phyloP scores from a whole-genome alignment of 768 basidiomycete genomes.

The Leccinum obscurum region DNA sequence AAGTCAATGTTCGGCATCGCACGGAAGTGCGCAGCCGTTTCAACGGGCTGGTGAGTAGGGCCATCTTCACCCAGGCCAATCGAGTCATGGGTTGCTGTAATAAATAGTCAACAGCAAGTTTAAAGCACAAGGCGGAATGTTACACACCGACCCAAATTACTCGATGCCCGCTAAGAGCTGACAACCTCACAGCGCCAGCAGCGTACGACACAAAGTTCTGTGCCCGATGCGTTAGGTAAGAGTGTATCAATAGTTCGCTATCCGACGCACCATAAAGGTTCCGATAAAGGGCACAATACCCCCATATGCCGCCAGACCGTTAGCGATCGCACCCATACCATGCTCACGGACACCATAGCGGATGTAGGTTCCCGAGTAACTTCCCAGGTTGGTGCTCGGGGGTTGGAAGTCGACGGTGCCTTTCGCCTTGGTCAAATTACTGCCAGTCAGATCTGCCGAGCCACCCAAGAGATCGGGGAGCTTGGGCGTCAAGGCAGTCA shows the following conservation, averaged over 20 bases:
- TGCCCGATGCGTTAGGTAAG: slow-evolving; percentile 10
- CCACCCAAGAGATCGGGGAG: slow-evolving; percentile 89
- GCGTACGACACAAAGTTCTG: slow-evolving; percentile 95
- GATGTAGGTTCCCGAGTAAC: slow-evolving; percentile 85
- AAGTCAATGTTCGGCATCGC: slow-evolving; percentile 90
- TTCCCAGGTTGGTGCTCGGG: slow-evolving; percentile 79
- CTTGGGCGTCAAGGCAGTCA: slow-evolving; percentile 69
- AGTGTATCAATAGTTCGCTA: background rate
- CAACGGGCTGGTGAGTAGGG: slow-evolving; percentile 94
- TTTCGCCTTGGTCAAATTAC: slow-evolving; percentile 89
- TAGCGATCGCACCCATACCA: slow-evolving; percentile 94
- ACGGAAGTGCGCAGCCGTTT: slow-evolving; percentile 84
- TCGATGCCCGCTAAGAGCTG: slow-evolving; percentile 84
- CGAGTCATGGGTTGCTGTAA: slow-evolving; percentile 86
- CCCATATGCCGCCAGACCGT: slow-evolving; percentile 88
- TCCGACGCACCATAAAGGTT: slow-evolving; percentile 77
- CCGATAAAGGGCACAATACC: slow-evolving; percentile 88
- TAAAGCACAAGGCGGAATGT: background rate
- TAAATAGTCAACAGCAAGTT: background rate
- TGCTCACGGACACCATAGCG: slow-evolving; percentile 98
- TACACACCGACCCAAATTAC: slow-evolving; percentile 90
- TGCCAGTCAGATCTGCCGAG: slow-evolving; percentile 90
- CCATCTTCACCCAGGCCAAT: slow-evolving; percentile 94
- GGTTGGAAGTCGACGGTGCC: slow-evolving; percentile 88
- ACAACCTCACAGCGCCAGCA: slow-evolving; percentile 88